Conservation (phyloP, 2,329 filamentous ascomycete species). For the Dothistroma pini region DNA sequence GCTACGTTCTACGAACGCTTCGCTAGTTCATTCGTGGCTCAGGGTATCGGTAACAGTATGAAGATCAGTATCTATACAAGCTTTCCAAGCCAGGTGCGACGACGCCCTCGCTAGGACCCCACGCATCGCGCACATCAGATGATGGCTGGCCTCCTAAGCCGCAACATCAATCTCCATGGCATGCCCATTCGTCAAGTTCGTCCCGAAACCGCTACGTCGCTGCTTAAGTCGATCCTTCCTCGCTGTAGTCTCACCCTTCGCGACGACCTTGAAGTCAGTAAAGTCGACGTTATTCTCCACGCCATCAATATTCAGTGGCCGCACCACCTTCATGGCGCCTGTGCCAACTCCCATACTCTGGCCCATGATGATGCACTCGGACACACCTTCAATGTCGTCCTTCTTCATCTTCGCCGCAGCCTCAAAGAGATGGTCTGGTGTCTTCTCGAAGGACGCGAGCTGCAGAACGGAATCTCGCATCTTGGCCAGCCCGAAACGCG, state of each 20-base stretch:
- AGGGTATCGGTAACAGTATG: not conserved
- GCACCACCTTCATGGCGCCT: conserved; percentile 84
- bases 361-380: conserved; percentile 97
- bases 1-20: not conserved
- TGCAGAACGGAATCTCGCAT: conserved; percentile 94
- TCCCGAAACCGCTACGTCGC: conserved; percentile 11
- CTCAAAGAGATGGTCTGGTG: conserved; percentile 93
- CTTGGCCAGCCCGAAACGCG: conserved; percentile 91
- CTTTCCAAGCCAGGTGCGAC: not conserved
- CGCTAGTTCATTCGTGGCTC: not conserved
- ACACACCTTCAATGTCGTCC: conserved; percentile 88
- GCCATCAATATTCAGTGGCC: conserved; percentile 61
- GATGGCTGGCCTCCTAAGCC: conserved; percentile 1
- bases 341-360: conserved; percentile 91
- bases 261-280: conserved; percentile 18
- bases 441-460: conserved; percentile 96
- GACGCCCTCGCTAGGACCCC: not conserved
- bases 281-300: conserved; percentile 47
- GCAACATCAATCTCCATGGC: conserved; percentile 14
- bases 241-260: conserved; percentile 11
- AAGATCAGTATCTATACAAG: not conserved
- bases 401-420: conserved; percentile 89
- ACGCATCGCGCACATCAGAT: not conserved
- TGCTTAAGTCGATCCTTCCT: conserved; percentile 22
- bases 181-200: conserved; percentile 22